Evolutionary conservation across 73 alveolate genomes (phyloP), one percentile per base, ranked within the genome.

Genomic region (Paramecium primaurelia): DNA sequence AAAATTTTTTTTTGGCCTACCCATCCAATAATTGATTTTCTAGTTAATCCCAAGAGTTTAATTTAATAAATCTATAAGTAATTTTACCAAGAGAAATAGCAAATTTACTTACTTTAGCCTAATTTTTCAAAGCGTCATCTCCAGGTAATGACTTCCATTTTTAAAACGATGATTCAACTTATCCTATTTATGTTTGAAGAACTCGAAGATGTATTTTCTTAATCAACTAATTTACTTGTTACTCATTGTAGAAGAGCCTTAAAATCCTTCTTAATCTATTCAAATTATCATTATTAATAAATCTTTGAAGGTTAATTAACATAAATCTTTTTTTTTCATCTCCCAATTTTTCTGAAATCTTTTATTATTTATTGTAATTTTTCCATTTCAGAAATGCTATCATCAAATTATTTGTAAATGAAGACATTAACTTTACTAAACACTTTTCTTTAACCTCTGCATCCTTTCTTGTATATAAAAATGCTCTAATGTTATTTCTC

Each of bases 81-180:
- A 38, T 38, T 38, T 42, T 75, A n/a, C 88, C 60, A 42, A 75
- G 88, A 16, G 88, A 75, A 3, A 42, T 42, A 6, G 38, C 37
- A 38, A 75, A 75, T 36, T 75, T 75, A 42, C 58, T 75, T 38
- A 75, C 58, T 37, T 20, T 36, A 38, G 68, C 88, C 4, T 34
- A 34, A 22, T 75, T 42, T 75, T 38, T 26, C 11, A 36, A n/a
- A 12, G 58, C 58, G 0, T 75, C 42, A 38, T 36, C 68, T 37
- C 60, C 88, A 12, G 88, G 88, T n/a, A 75, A 25, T 4, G n/a
- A 22, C 37, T 75, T 75, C 88, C 88, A 75, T 38, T 16, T 42
- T 38, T 12, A 38, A 75, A 75, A 75, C 1, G 38, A 34, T 38
- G 3, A 38, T 7, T 75, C 58, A 26, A 75, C 88, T 75, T 75